Evolutionary conservation across 805 yeast species (phyloP).

Genomic region (Candida glaebosa): DNA sequence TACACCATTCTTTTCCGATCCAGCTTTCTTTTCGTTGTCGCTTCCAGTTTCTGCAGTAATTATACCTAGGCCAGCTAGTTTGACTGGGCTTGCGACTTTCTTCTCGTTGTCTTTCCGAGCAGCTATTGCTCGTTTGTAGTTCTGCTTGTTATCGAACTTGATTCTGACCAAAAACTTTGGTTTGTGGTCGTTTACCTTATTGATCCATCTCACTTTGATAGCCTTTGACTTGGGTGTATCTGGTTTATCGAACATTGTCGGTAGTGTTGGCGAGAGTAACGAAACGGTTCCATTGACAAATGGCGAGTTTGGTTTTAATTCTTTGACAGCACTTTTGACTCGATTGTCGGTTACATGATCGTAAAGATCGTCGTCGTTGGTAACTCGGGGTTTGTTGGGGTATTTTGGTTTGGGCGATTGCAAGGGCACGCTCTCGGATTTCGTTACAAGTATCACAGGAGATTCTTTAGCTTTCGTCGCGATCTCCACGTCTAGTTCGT

Average conservation of each 20-base stretch:
- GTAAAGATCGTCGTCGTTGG: constrained; percentile 6
- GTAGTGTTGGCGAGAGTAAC: constrained; percentile 32
- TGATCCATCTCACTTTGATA: constrained; percentile 26
- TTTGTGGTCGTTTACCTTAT: constrained; percentile 21
- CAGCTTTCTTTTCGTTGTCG: constrained; percentile 2
- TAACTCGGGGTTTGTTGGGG: constrained; percentile 4
- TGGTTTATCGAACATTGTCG: constrained; percentile 20
- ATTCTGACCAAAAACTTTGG: constrained; percentile 17
- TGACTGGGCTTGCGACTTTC: constrained; percentile 2
- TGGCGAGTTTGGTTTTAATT: background rate
- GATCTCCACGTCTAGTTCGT: background rate
- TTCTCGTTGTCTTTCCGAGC: constrained; percentile 8
- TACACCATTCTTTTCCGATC: background rate
- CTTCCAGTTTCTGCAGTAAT: background rate
- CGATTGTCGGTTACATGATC: constrained; percentile 6
- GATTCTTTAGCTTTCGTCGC: background rate
- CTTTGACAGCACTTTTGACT: background rate
- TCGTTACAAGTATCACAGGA: no score
- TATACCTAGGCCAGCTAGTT: constrained; percentile 6
- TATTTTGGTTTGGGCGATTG: constrained; percentile 7
- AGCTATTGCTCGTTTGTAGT: no score
- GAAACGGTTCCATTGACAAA: constrained; percentile 24
- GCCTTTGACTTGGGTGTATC: constrained; percentile 1
- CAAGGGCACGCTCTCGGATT: background rate
- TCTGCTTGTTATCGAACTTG: constrained; percentile 18